Conservation (phyloP, 768 basidiomycete species). For the Kwoniella newhampshirensis region DNA sequence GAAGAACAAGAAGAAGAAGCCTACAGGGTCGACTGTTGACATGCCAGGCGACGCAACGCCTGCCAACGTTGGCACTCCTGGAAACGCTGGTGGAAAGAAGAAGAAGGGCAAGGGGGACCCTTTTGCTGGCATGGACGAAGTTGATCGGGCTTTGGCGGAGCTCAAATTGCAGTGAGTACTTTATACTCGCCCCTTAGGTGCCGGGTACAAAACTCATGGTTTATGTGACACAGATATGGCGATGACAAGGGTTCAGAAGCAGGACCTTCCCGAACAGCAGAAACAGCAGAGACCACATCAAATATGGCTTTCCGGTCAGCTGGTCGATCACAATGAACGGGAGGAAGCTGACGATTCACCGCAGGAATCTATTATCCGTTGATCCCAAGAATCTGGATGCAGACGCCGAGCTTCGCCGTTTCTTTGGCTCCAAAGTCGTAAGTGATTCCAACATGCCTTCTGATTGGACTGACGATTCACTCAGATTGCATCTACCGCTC, state of each 20-base stretch:
- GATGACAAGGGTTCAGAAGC: slow-evolving; percentile 55
- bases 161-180: slow-evolving; percentile 67
- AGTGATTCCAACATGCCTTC: slow-evolving; percentile 34
- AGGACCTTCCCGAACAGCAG: slow-evolving; percentile 31
- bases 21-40: slow-evolving; percentile 64
- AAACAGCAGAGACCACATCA: slow-evolving; percentile 41
- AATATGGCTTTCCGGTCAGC: slow-evolving; percentile 47
- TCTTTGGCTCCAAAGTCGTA: slow-evolving; percentile 90
- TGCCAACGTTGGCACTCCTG: slow-evolving; percentile 59
- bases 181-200: background rate
- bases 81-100: slow-evolving; percentile 59
- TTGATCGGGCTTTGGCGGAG: slow-evolving; percentile 81
- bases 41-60: slow-evolving; percentile 59
- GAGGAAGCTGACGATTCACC: slow-evolving; percentile 3
- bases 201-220: background rate
- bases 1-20: slow-evolving; percentile 75
- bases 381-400: slow-evolving; percentile 77
- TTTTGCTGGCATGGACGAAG: slow-evolving; percentile 61
- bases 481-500: slow-evolving; percentile 38
- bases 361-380: slow-evolving; percentile 65
- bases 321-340: slow-evolving; percentile 41
- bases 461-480: slow-evolving; percentile 5
- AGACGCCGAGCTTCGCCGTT: slow-evolving; percentile 85
- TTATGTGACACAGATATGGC: slow-evolving; percentile 14
- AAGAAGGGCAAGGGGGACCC: slow-evolving; percentile 26